Base-by-base conservation (phyloP, 805 yeast genomes). In the Myxozyma neotropica region DNA sequence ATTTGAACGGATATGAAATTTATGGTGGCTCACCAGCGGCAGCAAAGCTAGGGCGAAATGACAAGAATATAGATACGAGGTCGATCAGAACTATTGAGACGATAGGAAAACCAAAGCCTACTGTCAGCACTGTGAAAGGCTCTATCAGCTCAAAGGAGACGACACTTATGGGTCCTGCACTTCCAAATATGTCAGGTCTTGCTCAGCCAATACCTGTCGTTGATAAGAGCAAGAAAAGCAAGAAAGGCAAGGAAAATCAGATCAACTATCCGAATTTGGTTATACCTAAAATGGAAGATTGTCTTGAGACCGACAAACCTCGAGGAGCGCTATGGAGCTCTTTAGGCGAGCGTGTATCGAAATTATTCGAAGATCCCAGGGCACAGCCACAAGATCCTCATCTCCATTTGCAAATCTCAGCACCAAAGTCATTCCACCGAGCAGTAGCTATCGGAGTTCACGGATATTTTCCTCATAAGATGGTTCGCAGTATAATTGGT, bases 401-500 rank as follows among this genome's bases (percentile, higher is more conserved):
- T n/a, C 43, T 53, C 3, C 57, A 42, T 2, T 29, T 62, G 17
- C 50, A 48, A 19, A 19, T 62, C 17, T 40, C 53, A 1, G 4
- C 63, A 10, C 57, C 66, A 6, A 58, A 58, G 23, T 33, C 40
- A 4, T 36, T 61, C 17, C 38, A 21, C 23, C 83, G 84, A 62
- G 88, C 88, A 0, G 80, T 93, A 31, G 87, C 94, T 36, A 83
- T 93, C 58, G 99, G 99, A 0, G 92, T 93, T 1, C 99, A 93
- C 75, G 99, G 99, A 0, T 93, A 92, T 70, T 93, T 94, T 76
- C 99, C 99, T 0, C 87, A 90, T 1, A 83, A 81, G 64, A 85
- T 90, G 80, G 78, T 94, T 7, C 76, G 99, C 53, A 91, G 96
- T 0, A 69, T 93, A 15, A 85, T 93, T 53, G 99, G 99, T 1